Percentiles rank a stretch among this genome's conserved stretches.
These are phyloP conservation scores for Crithidia bombi DNA, from an alignment of 208 protist genomes.

Conservation along the genomic window DNA sequence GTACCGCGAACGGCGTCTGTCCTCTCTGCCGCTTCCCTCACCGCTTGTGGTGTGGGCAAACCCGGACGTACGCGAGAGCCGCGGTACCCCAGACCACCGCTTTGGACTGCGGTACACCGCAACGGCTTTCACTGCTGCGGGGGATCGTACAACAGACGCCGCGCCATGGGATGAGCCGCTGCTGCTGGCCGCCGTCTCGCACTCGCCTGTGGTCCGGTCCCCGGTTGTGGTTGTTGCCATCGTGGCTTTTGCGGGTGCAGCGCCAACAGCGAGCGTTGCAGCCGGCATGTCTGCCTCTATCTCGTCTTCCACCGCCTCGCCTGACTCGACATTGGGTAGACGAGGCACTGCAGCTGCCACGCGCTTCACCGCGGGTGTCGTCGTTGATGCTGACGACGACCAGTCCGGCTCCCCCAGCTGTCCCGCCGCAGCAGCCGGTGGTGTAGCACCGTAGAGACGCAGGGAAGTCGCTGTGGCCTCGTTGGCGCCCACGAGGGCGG, in stretches of 20 bases:
- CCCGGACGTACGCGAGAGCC: constrained; percentile 11
- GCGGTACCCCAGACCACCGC: constrained; percentile 25
- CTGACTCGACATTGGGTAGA: not conserved
- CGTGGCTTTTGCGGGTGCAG: not conserved
- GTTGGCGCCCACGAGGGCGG: constrained; percentile 28
- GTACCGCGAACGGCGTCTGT: not conserved
- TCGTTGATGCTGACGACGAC: not conserved
- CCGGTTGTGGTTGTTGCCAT: not conserved
- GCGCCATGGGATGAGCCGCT: not conserved
- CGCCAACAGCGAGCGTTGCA: not conserved
- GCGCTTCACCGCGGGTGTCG: not conserved
- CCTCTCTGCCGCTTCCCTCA: not conserved
- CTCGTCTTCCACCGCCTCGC: constrained; percentile 4
- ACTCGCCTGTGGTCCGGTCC: not conserved
- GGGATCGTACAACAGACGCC: not conserved
- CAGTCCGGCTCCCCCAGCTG: constrained; percentile 5
- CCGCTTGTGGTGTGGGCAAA: not conserved
- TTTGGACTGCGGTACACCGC: constrained; percentile 21
- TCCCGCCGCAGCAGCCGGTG: not conserved
- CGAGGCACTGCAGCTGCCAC: not conserved
- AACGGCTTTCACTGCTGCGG: constrained; percentile 22
- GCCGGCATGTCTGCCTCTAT: not conserved
- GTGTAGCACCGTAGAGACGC: constrained; percentile 1
- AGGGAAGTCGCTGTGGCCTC: constrained; percentile 13
- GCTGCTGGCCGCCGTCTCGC: not conserved